phyloP scores from a whole-genome alignment of 2,329 filamentous ascomycete species.

The Nectriaceae sp. region DNA sequence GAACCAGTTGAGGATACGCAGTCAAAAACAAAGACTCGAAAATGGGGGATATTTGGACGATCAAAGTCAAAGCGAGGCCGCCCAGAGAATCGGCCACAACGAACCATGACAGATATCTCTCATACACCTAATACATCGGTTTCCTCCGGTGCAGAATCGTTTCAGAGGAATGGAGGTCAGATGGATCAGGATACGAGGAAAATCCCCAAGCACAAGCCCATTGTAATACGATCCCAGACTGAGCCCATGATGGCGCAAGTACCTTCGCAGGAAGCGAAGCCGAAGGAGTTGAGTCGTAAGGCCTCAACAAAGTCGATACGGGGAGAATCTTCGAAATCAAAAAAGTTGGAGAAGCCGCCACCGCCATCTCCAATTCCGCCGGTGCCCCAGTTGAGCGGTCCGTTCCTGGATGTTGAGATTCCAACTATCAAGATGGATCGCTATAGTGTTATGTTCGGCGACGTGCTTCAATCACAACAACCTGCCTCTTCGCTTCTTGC shows the following conservation, averaged over 20 bases:
- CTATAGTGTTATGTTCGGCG: constrained; percentile 92
- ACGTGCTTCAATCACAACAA: constrained; percentile 58
- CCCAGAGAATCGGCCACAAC: constrained; percentile 19
- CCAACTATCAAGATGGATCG: constrained; percentile 80
- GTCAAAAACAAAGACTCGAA: constrained; percentile 50
- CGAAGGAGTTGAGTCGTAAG: constrained; percentile 27
- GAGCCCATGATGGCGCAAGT: constrained; percentile 30
- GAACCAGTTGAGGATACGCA: constrained; percentile 19
- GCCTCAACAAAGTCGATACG: constrained; percentile 26
- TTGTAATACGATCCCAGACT: constrained; percentile 45
- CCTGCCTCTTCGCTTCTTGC: constrained; percentile 45
- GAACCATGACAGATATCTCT: constrained; percentile 25
- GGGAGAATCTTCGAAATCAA: constrained; percentile 23
- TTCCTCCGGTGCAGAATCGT: constrained; percentile 4
- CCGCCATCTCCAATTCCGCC: constrained; percentile 18
- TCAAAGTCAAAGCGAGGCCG: constrained; percentile 38
- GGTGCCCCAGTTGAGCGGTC: constrained; percentile 23
- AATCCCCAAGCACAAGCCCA: constrained; percentile 43
- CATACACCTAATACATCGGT: constrained; percentile 24
- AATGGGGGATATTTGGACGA: constrained; percentile 58
- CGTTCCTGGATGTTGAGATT: constrained; percentile 73
- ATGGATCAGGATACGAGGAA: constrained; percentile 16
- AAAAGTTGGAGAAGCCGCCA: constrained; percentile 18
- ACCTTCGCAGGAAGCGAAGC: constrained; percentile 19
- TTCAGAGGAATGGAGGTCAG: constrained; percentile 1